These are phyloP conservation scores for Aspergillus sp. DNA, from an alignment of 2,329 filamentous ascomycete species.

Conservation along the genomic window DNA sequence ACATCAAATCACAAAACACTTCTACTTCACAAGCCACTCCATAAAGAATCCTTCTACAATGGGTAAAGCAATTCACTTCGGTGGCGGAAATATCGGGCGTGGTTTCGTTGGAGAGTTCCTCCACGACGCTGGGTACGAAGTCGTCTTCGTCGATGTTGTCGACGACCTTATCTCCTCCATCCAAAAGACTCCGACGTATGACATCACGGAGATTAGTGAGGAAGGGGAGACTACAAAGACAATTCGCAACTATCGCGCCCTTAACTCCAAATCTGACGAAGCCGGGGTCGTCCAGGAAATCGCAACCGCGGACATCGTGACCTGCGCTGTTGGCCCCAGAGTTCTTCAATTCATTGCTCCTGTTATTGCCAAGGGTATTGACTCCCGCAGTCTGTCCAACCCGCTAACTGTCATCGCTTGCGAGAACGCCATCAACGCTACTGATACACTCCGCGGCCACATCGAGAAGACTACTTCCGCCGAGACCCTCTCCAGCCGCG, in stretches of 20 bases:
- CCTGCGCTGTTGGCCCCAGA: conserved; percentile 94
- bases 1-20: conserved; percentile 4
- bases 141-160: conserved; percentile 94
- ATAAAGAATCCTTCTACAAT: conserved; percentile 25
- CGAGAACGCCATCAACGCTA: conserved; percentile 96
- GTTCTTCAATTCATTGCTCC: conserved; percentile 96
- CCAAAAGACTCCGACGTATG: conserved; percentile 74
- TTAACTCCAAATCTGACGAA: conserved; percentile 90
- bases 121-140: conserved; percentile 91
- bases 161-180: conserved; percentile 77
- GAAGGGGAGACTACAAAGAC: conserved; percentile 77
- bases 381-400: conserved; percentile 63
- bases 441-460: conserved; percentile 77
- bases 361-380: conserved; percentile 91
- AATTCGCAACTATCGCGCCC: conserved; percentile 93
- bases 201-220: conserved; percentile 86
- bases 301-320: conserved; percentile 82
- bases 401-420: conserved; percentile 93
- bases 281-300: conserved; percentile 81
- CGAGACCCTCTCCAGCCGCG: conserved; percentile 68
- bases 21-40: not conserved
- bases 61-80: conserved; percentile 75
- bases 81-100: conserved; percentile 82
- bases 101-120: conserved; percentile 90
- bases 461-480: conserved; percentile 76